These are phyloP conservation scores for Ganoderma meredithae DNA, from an alignment of 1,284 basidiomycete genomes.

Conservation along the genomic window DNA sequence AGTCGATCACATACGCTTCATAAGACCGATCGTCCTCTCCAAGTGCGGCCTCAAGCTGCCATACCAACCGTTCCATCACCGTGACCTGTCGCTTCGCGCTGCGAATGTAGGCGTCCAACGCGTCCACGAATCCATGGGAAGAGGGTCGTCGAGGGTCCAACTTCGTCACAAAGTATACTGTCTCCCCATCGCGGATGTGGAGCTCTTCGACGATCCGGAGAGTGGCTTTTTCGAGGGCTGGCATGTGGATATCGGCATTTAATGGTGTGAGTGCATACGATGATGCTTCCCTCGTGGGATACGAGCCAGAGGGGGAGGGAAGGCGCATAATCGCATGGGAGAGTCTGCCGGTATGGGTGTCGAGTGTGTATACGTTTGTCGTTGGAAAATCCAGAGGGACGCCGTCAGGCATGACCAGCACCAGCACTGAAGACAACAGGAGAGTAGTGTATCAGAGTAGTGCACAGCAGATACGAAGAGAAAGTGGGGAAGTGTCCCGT, in stretches of 20 bases:
- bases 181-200: neutral
- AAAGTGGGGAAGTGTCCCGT: neutral
- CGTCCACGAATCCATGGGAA: neutral
- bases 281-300: neutral
- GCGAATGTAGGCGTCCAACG: neutral
- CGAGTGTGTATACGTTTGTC: conserved; percentile 43
- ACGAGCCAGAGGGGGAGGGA: neutral
- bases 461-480: conserved; percentile 5
- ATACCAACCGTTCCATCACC: neutral
- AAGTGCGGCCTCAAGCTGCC: neutral
- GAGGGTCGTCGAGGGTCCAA: neutral
- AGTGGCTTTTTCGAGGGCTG: neutral
- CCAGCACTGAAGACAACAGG: neutral
- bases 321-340: neutral
- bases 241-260: neutral
- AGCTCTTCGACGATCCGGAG: neutral
- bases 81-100: neutral
- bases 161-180: neutral
- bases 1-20: neutral
- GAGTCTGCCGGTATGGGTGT: neutral
- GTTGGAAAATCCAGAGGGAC: conserved; percentile 53
- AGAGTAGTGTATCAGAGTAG: neutral
- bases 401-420: neutral
- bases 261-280: neutral
- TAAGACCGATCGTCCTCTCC: neutral